Base-by-base conservation (phyloP, 345 rosid genomes). In the Citrus reticulata region DNA sequence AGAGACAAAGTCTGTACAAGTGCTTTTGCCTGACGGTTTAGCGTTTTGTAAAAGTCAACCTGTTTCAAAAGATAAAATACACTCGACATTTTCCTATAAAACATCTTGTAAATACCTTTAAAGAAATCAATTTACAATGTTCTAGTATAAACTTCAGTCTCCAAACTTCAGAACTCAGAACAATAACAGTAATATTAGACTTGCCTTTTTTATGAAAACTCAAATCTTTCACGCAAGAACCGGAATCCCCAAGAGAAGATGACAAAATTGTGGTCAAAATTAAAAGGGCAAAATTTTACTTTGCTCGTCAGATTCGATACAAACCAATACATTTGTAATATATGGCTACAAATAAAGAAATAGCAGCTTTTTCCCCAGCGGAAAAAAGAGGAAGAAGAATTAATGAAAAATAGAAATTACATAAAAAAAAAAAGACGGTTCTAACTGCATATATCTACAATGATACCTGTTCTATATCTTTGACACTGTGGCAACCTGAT, bases 381-480 rank as follows among this genome's bases (percentile, higher is more conserved):
- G 32, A 29, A 63, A 8, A 14, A 57, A 24, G 54, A 67, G 13
- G 70, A 75, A 24, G 51, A 39, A 65, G 11, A 19, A 57, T 19
- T 25, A 78, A 60, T 55, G 63, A 78, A 72, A 17, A 17, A 54
- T 58, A 68, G 14, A 66, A 72, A 72, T 49, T 68, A 68, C 60
- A 83, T 60, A 35, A n/a, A 25, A 79, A 37, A 75, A 75, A 58
- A 61, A 3, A 25, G 66, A 74, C 30, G 19, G 20, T 49, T 51
- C 22, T 71, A 57, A 65, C 74, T 2, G 49, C 46, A 37, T 60
- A 68, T 86, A 83, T 77, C 78, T 75, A 75, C 78, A 64, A 62
- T 16, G 51, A 54, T 35, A 76, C 54, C 81, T 60, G 55, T 34
- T 59, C 68, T 75, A 70, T 64, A 51, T 76, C 85, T 79, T 75